Conservation (phyloP, 129 eudicot genomes). For the Saposhnikovia divaricata region DNA sequence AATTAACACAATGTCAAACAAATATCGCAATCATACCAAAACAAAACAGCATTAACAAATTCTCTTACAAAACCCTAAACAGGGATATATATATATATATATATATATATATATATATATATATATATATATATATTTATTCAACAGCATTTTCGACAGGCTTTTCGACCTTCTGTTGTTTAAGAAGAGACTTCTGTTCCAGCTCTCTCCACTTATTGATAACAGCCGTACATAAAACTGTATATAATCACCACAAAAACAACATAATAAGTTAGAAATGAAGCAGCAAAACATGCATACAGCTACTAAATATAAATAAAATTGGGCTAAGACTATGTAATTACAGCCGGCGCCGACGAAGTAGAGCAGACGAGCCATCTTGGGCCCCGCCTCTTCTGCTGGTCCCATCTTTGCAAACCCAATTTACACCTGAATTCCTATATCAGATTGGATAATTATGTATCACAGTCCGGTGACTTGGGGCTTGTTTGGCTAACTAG, state of each 20-base stretch:
- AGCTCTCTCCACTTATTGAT: conserved; percentile 56
- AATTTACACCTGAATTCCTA: not conserved
- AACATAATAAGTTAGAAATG: not conserved
- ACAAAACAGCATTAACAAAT: not conserved
- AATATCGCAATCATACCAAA: not conserved
- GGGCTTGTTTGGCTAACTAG: not conserved
- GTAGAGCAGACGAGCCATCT: conserved; percentile 46
- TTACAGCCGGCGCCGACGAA: conserved; percentile 79
- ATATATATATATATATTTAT: too few species aligned
- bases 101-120: too few species aligned
- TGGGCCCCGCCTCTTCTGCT: conserved; percentile 54
- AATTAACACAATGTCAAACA: not conserved
- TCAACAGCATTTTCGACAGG: conserved; percentile 31
- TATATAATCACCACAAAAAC: not conserved
- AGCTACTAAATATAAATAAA: not conserved
- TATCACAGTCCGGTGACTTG: not conserved
- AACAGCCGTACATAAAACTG: conserved; percentile 61
- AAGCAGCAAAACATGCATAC: not conserved
- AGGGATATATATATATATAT: not conserved
- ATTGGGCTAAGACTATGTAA: too few species aligned
- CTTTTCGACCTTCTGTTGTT: conserved; percentile 37
- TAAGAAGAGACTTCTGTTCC: conserved; percentile 35
- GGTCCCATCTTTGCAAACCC: conserved; percentile 12
- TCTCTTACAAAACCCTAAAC: conserved; percentile 13
- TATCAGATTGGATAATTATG: not conserved